Base-by-base conservation (phyloP, 768 basidiomycete species). In the Paxillus ammoniavirescens region DNA sequence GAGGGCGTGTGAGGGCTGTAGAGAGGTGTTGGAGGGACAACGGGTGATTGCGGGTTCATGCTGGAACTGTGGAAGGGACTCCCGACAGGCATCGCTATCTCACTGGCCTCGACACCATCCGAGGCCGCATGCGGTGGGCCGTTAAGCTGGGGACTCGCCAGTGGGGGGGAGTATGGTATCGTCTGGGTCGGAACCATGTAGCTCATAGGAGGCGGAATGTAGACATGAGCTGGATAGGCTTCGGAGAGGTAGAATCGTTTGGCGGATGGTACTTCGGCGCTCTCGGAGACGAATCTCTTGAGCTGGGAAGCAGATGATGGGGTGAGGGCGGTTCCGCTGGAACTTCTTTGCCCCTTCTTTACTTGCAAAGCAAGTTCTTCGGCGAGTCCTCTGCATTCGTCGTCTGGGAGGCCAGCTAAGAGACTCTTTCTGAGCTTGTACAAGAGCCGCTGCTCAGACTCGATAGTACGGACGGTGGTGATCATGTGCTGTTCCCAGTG, bases 401-500 rank as follows among this genome's bases (percentile, higher is more conserved):
- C 74, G 53, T 87, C 84, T 18, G 67, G 58, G 2, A 87, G 67
- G 4, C 81, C 82, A 5, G 83, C 77, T 0, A 87, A 69, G 5
- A 88, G 74, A 57, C 21, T 21, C 21, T 21, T 21, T 21, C 21
- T 21, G 21, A 21, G 21, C 21, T 21, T 21, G 21, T 21, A 21
- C 21, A 21, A 21, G 21, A 21, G 21, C 21, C 21, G 21, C 21
- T 21, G 21, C 21, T 21, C 21, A 21, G 21, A 21, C 43, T 77
- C 76, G 40, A 88, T 81, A 36, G 81, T 61, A 35, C 84, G 78
- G 4, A 87, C 84, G 14, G 81, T 77, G 38, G 73, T 73, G 53
- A 84, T 77, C 37, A 77, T 73, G 60, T 87, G 84, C 55, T 87
- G 86, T 49, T 86, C 85, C 87, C 87, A 89, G 50, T 83, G 78